Conservation (phyloP, 148 eudicot species). For the Diospyros kaki region DNA sequence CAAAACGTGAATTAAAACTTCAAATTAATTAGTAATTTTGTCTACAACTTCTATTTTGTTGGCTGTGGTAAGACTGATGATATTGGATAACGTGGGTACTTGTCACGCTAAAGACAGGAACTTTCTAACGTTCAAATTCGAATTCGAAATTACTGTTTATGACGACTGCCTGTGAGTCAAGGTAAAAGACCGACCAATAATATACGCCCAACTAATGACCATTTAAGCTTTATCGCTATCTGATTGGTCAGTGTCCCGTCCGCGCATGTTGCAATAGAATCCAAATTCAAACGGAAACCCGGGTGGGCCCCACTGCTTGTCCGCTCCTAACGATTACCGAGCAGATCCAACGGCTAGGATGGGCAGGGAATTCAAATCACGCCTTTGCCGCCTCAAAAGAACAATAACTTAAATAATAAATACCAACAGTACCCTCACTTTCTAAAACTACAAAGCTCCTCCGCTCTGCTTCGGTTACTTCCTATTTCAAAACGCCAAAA, state of each 20-base stretch:
- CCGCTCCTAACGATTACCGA: conserved; percentile 58
- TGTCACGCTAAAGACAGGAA: too few species aligned
- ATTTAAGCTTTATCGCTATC: background rate
- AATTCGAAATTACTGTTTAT: conserved; percentile 13
- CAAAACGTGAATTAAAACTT: too few species aligned
- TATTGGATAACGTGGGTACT: too few species aligned
- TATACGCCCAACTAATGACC: conserved; percentile 5
- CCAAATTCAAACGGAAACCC: background rate
- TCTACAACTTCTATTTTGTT: too few species aligned
- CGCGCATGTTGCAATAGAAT: background rate
- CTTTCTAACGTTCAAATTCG: conserved; percentile 32
- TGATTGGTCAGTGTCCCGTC: background rate
- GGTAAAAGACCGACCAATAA: background rate
- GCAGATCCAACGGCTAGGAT: conserved; percentile 41
- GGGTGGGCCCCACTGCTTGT: conserved; percentile 24
- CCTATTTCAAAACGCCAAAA: background rate
- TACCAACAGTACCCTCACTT: conserved; percentile 10
- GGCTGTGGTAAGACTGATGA: too few species aligned
- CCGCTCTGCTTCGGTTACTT: background rate
- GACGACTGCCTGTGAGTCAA: background rate
- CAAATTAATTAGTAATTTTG: too few species aligned
- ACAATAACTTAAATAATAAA: conserved; percentile 18
- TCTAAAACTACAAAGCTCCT: conserved; percentile 1
- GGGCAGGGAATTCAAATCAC: conserved; percentile 30
- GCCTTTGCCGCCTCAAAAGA: conserved; percentile 45